Base-by-base conservation (phyloP, 1,284 basidiomycete species). In the Trichosporon inkin region DNA sequence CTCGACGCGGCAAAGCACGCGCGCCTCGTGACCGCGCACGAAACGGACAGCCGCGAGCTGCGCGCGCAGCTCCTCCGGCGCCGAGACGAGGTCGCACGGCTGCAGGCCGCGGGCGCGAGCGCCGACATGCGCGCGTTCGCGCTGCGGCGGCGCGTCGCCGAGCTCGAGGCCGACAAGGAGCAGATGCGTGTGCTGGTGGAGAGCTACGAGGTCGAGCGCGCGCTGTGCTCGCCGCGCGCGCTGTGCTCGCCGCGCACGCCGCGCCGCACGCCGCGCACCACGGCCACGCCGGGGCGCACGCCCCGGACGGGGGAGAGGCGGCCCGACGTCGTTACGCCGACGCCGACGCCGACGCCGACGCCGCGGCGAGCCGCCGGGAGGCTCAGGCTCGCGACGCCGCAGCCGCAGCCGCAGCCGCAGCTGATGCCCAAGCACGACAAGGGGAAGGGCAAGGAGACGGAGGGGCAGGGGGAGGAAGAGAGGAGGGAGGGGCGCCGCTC, bases 171-270 rank as follows among this genome's bases (percentile, higher is more conserved):
- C n/a, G 49, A 59, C 14, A 52, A 41, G 17, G 57, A 37, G 13
- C 16, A 47, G 39, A 40, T 58, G n/a, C 6, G 24, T 1, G 22
- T 41, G 19, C 20, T 40, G 6, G 20, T 62, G 4, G 7, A 44
- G 20, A 41, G 36, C 34, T 58, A 62, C 39, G 56, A 62, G 20
- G 28, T 62, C 53, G 61, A 62, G 55, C 38, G 58, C 17, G 36
- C 32, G 22, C 52, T 61, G 34, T 22, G 36, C 1, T 20, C 32
- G 3, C 59, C 55, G 1, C 37, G 47, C 34, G 14, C n/a, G n/a
- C n/a, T n/a, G n/a, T n/a, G 24, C 5, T 10, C 54, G 28, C 19
- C 37, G 32, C n/a, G 44, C 7, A 19, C 54, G 13, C 34, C 40
- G 1, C 20, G 19, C 6, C 22, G 40, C 3, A 44, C 40, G 20